Base-by-base conservation (phyloP, 495 filamentous ascomycete species). In the Evansstolkia leycettana region DNA sequence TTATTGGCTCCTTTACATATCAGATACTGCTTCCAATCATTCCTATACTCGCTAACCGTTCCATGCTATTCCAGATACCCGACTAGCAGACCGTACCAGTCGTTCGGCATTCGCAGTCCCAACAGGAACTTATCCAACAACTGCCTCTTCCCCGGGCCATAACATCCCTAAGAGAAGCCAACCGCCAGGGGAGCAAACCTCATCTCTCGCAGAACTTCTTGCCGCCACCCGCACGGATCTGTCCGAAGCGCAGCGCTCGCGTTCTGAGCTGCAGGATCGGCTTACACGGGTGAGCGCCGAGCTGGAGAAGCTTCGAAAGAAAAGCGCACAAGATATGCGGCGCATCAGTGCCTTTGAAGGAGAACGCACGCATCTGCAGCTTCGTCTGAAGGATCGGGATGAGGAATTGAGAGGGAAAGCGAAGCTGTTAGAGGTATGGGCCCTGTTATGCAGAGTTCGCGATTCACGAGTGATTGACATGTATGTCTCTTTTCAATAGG, bases 341-440 rank as follows among this genome's bases (percentile, higher is more conserved):
- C 64, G 65, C 2, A 72, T 94, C 10, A 52, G 55, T 7, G 60
- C 72, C 0, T 58, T 93, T 29, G 71, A 72, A 14, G 52, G 57
- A n/a, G 81, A 90, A 46, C 70, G 73, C 8, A 65, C 66, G 14
- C 55, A 60, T 4, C 52, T 92, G 11, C 54, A 67, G 31, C 62
- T 74, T 20, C 75, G 75, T 38, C 56, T 90, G 12, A 78, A 69
- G 28, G 89, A 94, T 52, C 64, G 82, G 12, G 84, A 93, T 39
- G 85, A 92, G 39, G 89, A 96, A 64, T 55, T 93, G 12, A 70
- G 64, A 38, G 84, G 70, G 15, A 96, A 96, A 61, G 76, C 71
- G 7, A 84, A 84, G 51, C 58, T 92, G 39, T 60, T 94, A 2
- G 80, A 84, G 59, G 80, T 82, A 65, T 12, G 63, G 16, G 13